Evolutionary conservation across 2,329 filamentous ascomycete species (phyloP), one percentile per base, ranked within the genome.

Genomic region (Akanthomyces lecanii): DNA sequence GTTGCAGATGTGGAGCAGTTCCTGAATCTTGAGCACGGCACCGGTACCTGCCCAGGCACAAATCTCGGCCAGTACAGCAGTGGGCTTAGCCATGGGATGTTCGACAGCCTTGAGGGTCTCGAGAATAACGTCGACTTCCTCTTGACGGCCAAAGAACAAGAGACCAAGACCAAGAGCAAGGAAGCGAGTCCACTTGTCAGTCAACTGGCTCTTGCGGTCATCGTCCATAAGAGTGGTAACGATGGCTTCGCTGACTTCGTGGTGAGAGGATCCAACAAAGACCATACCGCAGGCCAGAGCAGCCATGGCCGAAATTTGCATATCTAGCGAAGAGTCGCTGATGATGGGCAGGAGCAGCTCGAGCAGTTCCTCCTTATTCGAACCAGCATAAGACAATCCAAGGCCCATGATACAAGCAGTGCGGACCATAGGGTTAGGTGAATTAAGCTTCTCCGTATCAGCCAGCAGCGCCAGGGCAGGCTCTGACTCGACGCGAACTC

Each of bases 41-140:
- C 96, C 95, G 52, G 96, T 99, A 63, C 95, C 95, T 56, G 95
- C 95, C 92, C 94, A 99, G 4, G 95, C 95, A 73, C 96, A 99
- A 62, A 98, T 96, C 72, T 97, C 94, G 18, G 93, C 92, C 65
- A 99, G 85, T 6, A 98, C 91, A 1, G 91, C 90, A 1, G 94
- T 97, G n/a, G 95, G 91, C 77, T 95, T 95, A 23, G 93, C 91
- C 88, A 97, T 96, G 28, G 95, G 94, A 74, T 98, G 94, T 67
- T 98, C 93, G 61, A 98, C 92, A 30, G 91, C 95, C 81, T 98
- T 99, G 62, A 99, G 84, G 0, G 95, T 97, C 79, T 99, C 95
- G 38, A 98, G 80, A 67, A 98, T 93, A 63, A 98, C 94, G 71
- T 99, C 95, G n/a, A 98, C 95, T 75, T 98, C 94, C 76, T 99